phyloP scores from a whole-genome alignment of 805 yeast species.

The Sugiyamaella chiloensis region DNA sequence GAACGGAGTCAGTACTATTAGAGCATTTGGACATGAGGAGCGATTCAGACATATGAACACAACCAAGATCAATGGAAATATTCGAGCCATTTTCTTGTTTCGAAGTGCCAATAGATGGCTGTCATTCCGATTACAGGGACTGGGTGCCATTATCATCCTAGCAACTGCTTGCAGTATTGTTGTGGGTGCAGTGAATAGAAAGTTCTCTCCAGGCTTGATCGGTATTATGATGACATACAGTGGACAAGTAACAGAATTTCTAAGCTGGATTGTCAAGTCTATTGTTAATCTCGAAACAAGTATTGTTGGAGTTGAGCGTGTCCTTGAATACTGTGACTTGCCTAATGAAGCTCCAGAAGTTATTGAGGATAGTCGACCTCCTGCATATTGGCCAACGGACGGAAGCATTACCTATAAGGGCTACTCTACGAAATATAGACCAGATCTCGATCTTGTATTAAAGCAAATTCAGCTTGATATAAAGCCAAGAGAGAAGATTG shows the following conservation, averaged over 20 bases:
- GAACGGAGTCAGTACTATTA: slow-evolving; percentile 71
- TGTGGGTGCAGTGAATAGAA: slow-evolving; percentile 51
- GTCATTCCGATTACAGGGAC: slow-evolving; percentile 78
- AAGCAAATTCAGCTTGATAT: slow-evolving; percentile 61
- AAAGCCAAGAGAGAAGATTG: slow-evolving; percentile 71
- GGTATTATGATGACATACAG: slow-evolving; percentile 89
- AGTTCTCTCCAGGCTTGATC: slow-evolving; percentile 70
- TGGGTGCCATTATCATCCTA: slow-evolving; percentile 78
- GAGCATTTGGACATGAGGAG: slow-evolving; percentile 66
- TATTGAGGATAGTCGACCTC: slow-evolving; percentile 61
- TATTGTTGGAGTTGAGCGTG: slow-evolving; percentile 79
- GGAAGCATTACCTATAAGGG: slow-evolving; percentile 64
- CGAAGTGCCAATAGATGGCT: slow-evolving; percentile 89
- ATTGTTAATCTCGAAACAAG: slow-evolving; percentile 91
- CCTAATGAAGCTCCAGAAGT: slow-evolving; percentile 64
- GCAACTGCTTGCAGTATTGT: slow-evolving; percentile 76
- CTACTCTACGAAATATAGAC: slow-evolving; percentile 68
- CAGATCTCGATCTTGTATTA: slow-evolving; percentile 67
- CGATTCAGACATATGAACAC: slow-evolving; percentile 54
- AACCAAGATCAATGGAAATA: slow-evolving; percentile 57
- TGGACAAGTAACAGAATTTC: slow-evolving; percentile 75
- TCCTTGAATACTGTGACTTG: slow-evolving; percentile 33
- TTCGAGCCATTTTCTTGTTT: slow-evolving; percentile 80
- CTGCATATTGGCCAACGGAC: slow-evolving; percentile 61
- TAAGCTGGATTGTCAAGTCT: slow-evolving; percentile 89